These are phyloP conservation scores for Nicotiana undulata DNA, from an alignment of 257 asterid species.

Conservation along the genomic window DNA sequence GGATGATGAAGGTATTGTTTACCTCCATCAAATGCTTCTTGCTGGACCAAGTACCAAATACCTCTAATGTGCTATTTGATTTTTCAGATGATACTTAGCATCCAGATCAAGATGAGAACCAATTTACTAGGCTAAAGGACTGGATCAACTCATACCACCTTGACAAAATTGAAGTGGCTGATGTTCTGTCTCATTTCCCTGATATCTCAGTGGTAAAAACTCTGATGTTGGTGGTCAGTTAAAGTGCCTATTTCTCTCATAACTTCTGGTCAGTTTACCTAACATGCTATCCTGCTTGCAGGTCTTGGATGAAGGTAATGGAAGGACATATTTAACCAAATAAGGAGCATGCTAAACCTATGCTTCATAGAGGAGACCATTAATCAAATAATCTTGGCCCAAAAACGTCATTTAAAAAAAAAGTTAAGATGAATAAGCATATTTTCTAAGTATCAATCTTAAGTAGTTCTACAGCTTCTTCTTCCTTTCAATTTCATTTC, in stretches of 20 bases:
- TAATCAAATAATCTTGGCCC: constrained; percentile 10
- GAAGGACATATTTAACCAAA: constrained; percentile 11
- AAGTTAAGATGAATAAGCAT: not conserved
- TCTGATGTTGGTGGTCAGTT: not conserved
- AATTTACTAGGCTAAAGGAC: constrained; percentile 54
- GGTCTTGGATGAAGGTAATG: constrained; percentile 76
- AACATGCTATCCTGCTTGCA: constrained; percentile 26
- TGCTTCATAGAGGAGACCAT: not conserved
- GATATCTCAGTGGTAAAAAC: constrained; percentile 66
- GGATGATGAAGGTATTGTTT: constrained; percentile 48
- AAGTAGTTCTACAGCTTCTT: not conserved
- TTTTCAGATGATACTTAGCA: constrained; percentile 75
- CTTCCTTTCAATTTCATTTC: constrained; percentile 13
- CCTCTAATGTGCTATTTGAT: constrained; percentile 14
- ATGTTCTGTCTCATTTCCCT: constrained; percentile 67
- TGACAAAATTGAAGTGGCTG: constrained; percentile 54
- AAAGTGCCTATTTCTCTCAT: not conserved
- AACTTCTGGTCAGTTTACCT: not conserved
- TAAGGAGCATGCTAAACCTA: constrained; percentile 3
- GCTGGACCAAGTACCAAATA: not conserved
- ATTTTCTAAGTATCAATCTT: not conserved
- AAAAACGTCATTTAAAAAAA: not conserved
- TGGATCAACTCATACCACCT: constrained; percentile 75
- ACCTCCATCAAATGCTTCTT: not conserved
- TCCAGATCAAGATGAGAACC: constrained; percentile 72